phyloP scores from a whole-genome alignment of 352 stramenopile genomes.

The Phytophthora multivora region DNA sequence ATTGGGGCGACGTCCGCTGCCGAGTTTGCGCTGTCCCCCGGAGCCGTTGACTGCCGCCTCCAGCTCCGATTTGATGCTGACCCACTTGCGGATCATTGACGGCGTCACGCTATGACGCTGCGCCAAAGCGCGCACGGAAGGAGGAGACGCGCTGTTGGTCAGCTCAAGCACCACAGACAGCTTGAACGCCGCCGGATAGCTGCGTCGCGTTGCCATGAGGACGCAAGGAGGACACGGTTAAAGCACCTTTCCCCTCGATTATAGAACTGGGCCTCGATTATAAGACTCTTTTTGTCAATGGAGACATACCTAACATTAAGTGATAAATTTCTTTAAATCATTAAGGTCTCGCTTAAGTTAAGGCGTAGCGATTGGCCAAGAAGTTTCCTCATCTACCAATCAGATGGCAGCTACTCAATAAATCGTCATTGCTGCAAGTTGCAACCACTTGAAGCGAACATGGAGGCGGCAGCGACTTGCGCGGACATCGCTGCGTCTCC shows the following conservation, averaged over 20 bases:
- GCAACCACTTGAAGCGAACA: slow-evolving; percentile 19
- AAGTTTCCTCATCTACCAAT: slow-evolving; percentile 27
- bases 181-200: slow-evolving; percentile 39
- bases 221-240: not conserved
- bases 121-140: slow-evolving; percentile 26
- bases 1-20: slow-evolving; percentile 29
- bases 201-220: slow-evolving; percentile 23
- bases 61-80: slow-evolving; percentile 23
- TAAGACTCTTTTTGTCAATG: slow-evolving; percentile 1
- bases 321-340: no score
- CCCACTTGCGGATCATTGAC: slow-evolving; percentile 41
- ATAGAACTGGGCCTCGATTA: slow-evolving; percentile 8
- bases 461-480: slow-evolving; percentile 18
- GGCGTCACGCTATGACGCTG: slow-evolving; percentile 29
- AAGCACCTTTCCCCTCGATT: not conserved
- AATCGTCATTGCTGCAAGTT: not conserved
- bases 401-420: not conserved
- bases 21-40: slow-evolving; percentile 27
- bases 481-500: slow-evolving; percentile 9
- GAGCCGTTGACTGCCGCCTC: slow-evolving; percentile 28
- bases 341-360: no score
- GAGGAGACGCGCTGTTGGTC: not conserved
- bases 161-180: slow-evolving; percentile 34
- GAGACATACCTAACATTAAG: no score
- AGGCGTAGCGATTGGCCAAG: not conserved